phyloP scores from a whole-genome alignment of 75 land plant genomes.

The Cryptomeria japonica region DNA sequence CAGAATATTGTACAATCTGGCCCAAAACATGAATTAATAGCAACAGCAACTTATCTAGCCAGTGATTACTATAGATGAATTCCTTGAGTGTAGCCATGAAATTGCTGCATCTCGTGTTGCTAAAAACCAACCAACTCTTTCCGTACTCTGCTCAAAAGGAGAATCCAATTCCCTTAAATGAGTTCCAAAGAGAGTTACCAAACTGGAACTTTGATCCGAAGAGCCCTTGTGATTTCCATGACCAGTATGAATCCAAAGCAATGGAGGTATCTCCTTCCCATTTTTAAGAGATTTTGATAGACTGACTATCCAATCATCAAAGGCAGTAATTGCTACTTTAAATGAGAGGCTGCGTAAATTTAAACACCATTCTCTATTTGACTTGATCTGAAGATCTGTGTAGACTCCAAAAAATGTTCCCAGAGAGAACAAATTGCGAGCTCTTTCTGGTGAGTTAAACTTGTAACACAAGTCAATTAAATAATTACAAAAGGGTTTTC shows the following conservation, averaged over 20 bases:
- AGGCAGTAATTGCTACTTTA: conserved; percentile 84
- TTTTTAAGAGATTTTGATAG: conserved; percentile 35
- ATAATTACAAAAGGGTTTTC: conserved; percentile 86
- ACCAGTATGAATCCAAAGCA: conserved; percentile 72
- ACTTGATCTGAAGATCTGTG: conserved; percentile 58
- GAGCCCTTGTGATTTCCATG: conserved; percentile 57
- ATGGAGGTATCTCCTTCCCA: conserved; percentile 50
- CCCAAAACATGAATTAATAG: not conserved
- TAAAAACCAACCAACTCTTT: conserved; percentile 64
- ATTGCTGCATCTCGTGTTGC: conserved; percentile 52
- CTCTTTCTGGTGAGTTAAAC: conserved; percentile 42
- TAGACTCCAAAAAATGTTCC: conserved; percentile 68
- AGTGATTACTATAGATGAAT: not conserved
- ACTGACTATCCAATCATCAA: conserved; percentile 74
- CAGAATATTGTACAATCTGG: not conserved
- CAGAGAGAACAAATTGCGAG: conserved; percentile 45
- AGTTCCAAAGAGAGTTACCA: conserved; percentile 48
- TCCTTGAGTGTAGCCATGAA: conserved; percentile 43
- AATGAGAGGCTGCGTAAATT: conserved; percentile 76
- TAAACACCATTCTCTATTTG: conserved; percentile 63
- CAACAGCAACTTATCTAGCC: not conserved
- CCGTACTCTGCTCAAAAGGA: conserved; percentile 65
- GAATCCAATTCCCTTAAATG: conserved; percentile 55
- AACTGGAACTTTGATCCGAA: conserved; percentile 29
- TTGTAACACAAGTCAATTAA: conserved; percentile 81